These are phyloP conservation scores for Colletotrichum shisoi DNA, from an alignment of 2,329 filamentous ascomycete genomes.

Conservation along the genomic window DNA sequence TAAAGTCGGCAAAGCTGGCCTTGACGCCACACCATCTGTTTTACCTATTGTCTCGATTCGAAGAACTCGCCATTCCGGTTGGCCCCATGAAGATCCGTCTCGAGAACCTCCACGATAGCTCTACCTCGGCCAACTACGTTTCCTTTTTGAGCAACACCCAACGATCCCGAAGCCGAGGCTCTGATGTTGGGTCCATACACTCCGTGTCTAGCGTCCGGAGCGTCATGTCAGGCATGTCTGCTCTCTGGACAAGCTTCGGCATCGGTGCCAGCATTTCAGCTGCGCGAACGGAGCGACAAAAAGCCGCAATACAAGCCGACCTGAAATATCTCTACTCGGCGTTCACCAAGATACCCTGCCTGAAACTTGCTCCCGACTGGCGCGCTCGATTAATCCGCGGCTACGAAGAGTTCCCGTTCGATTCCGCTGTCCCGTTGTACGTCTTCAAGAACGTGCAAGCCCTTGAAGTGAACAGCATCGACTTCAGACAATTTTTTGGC, in stretches of 20 bases:
- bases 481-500: constrained; percentile 95
- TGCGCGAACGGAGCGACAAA: constrained; percentile 88
- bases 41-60: constrained; percentile 93
- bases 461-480: constrained; percentile 91
- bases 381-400: constrained; percentile 88
- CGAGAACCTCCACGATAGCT: constrained; percentile 91
- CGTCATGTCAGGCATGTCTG: constrained; percentile 96
- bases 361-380: constrained; percentile 90
- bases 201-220: constrained; percentile 97
- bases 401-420: constrained; percentile 97
- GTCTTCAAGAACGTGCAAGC: constrained; percentile 97
- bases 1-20: constrained; percentile 90
- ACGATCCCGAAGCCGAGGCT: constrained; percentile 77
- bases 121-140: constrained; percentile 88
- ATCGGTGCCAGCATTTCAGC: constrained; percentile 80
- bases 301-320: constrained; percentile 83
- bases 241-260: constrained; percentile 88
- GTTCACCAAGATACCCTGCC: constrained; percentile 96
- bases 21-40: constrained; percentile 96
- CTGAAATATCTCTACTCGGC: constrained; percentile 96
- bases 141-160: constrained; percentile 90
- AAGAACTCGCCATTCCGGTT: constrained; percentile 87
- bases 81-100: constrained; percentile 96
- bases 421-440: constrained; percentile 94
- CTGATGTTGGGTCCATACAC: constrained; percentile 89